These are phyloP conservation scores for Podospora comata DNA, from an alignment of 495 filamentous ascomycete species.

Conservation along the genomic window DNA sequence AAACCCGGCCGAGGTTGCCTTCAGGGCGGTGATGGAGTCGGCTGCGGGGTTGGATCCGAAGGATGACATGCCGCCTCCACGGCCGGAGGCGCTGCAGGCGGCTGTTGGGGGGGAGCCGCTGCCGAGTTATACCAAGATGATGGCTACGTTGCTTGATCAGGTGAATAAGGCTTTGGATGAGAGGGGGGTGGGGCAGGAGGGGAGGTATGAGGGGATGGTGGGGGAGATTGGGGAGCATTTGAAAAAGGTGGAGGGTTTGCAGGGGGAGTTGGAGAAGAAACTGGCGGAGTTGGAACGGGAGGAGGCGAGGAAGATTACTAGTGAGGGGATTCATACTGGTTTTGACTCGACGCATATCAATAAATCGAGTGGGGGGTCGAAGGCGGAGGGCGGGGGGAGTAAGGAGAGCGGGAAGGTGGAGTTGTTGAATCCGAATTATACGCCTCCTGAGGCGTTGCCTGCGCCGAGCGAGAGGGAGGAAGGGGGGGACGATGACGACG, in stretches of 20 bases:
- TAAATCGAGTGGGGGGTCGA: conserved; percentile 48
- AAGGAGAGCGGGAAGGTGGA: conserved; percentile 57
- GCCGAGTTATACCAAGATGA: conserved; percentile 92
- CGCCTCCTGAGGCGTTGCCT: conserved; percentile 24
- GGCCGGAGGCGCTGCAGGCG: conserved; percentile 53
- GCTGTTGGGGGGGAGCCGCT: conserved; percentile 52
- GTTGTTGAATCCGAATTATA: conserved; percentile 70
- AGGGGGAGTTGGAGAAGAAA: conserved; percentile 67
- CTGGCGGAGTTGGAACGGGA: conserved; percentile 82
- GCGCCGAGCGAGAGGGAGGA: conserved; percentile 19
- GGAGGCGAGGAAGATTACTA: conserved; percentile 87
- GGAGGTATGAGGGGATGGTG: conserved; percentile 68
- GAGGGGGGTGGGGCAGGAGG: conserved; percentile 50
- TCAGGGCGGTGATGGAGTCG: conserved; percentile 79
- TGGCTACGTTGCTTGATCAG: conserved; percentile 85
- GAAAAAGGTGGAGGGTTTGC: conserved; percentile 70
- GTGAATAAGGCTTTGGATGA: conserved; percentile 87
- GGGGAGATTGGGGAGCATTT: conserved; percentile 72
- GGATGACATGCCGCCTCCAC: conserved; percentile 72
- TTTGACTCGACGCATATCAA: conserved; percentile 79
- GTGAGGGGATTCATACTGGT: conserved; percentile 84
- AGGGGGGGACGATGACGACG: conserved; percentile 63
- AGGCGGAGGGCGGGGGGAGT: conserved; percentile 24
- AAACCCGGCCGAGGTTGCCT: conserved; percentile 76
- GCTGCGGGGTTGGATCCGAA: conserved; percentile 55